Conservation (phyloP, 192 early-diverging fungal species). For the Spizellomyces sp. region DNA sequence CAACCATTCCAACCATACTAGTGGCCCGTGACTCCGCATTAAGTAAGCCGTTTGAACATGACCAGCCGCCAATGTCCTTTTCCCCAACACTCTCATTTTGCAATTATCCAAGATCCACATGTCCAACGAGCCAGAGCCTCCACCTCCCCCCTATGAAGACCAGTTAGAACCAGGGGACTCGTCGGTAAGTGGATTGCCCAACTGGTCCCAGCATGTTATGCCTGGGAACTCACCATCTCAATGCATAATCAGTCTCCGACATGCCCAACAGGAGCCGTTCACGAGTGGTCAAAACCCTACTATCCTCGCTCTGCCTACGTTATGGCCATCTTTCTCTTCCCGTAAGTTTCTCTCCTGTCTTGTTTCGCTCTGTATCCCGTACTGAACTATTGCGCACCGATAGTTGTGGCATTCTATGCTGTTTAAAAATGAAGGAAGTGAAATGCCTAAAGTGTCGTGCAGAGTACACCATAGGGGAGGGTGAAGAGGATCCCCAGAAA, state of each 20-base stretch:
- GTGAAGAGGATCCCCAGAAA: slow-evolving; percentile 25
- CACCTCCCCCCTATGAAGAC: too few species aligned
- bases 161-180: too few species aligned
- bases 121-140: too few species aligned
- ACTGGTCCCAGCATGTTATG: too few species aligned
- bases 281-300: slow-evolving; percentile 24
- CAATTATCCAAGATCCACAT: too few species aligned
- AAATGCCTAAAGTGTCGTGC: slow-evolving; percentile 14
- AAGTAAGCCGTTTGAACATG: too few species aligned
- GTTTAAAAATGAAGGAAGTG: slow-evolving; percentile 13
- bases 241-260: neutral
- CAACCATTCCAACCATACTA: too few species aligned
- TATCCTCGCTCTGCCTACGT: slow-evolving; percentile 18
- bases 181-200: too few species aligned
- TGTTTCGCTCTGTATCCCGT: neutral
- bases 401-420: slow-evolving; percentile 27
- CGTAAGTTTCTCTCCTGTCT: slow-evolving; percentile 1
- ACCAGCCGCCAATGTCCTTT: too few species aligned
- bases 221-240: too few species aligned
- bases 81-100: too few species aligned
- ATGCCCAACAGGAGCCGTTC: neutral
- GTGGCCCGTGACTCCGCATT: too few species aligned
- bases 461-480: slow-evolving; percentile 14
- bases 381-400: neutral
- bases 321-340: slow-evolving; percentile 15